Percentiles rank a stretch among this genome's conserved stretches.
Conservation (phyloP, 306 rosid species). For the Prunus padus region DNA sequence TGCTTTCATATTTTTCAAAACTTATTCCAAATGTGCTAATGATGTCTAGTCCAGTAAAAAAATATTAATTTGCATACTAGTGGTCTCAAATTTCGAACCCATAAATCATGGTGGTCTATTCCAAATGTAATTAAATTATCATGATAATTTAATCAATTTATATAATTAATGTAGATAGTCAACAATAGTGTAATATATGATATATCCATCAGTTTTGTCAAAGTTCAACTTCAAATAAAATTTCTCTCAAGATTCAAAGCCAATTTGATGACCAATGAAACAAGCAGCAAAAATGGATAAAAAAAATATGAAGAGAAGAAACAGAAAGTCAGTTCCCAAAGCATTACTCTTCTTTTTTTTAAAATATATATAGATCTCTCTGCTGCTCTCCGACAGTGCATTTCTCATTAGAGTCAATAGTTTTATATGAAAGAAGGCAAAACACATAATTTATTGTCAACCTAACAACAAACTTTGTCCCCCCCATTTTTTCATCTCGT, state of each 20-base stretch:
- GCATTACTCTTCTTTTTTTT: neutral
- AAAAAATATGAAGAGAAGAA: neutral
- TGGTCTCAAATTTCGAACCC: no score
- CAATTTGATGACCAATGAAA: constrained; percentile 15
- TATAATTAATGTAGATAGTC: constrained; percentile 1
- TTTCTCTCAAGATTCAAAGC: constrained; percentile 24
- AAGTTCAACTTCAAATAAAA: neutral
- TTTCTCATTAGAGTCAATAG: neutral
- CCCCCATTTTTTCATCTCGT: neutral
- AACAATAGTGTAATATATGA: constrained; percentile 15
- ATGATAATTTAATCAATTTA: neutral
- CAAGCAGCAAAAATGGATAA: neutral
- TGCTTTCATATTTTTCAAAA: constrained; percentile 10
- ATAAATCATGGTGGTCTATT: neutral
- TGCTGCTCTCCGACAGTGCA: neutral
- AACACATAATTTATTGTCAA: constrained; percentile 8
- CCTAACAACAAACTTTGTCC: constrained; percentile 15
- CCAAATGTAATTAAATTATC: neutral
- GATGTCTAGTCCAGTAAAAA: rapidly evolving
- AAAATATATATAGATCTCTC: neutral
- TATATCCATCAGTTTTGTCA: neutral
- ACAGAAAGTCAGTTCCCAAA: neutral
- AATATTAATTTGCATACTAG: rapidly evolving
- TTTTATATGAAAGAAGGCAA: neutral
- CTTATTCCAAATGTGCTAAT: no score